phyloP scores from a whole-genome alignment of 75 land plant genomes.

The Azolla pinnata region DNA sequence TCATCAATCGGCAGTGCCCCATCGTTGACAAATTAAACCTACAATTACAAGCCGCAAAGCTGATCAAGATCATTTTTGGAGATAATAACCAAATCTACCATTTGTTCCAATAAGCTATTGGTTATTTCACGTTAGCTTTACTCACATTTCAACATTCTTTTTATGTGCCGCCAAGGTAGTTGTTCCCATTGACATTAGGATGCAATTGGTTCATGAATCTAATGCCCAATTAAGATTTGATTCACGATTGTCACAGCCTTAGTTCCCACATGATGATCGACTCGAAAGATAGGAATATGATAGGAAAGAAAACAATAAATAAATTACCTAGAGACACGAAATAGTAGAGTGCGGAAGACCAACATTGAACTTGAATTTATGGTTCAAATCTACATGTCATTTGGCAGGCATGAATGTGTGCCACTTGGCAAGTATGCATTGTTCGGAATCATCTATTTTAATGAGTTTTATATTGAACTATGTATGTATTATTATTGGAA shows the following conservation, averaged over 20 bases:
- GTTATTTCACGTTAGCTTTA: not conserved
- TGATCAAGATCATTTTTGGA: not conserved
- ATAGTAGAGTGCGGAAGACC: too few relatives aligned
- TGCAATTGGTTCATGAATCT: constrained; percentile 2
- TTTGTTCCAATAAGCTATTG: not conserved
- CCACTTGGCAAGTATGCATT: too few relatives aligned
- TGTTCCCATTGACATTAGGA: constrained; percentile 1
- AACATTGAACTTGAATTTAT: too few relatives aligned
- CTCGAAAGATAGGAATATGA: too few relatives aligned
- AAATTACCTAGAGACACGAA: too few relatives aligned
- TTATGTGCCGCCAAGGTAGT: not conserved
- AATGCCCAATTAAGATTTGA: not conserved
- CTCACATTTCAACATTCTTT: not conserved
- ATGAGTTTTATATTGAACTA: too few relatives aligned
- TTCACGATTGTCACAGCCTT: not conserved
- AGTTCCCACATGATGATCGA: too few relatives aligned
- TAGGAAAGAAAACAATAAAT: too few relatives aligned
- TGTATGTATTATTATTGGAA: too few relatives aligned
- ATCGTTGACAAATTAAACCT: not conserved
- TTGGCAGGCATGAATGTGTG: too few relatives aligned
- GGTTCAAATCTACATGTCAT: too few relatives aligned
- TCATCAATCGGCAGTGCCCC: not conserved
- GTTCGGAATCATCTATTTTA: too few relatives aligned
- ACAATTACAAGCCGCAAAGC: not conserved
- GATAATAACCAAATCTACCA: constrained; percentile 1